These are phyloP conservation scores for Ustilago tritici DNA, from an alignment of 1,284 basidiomycete genomes.

Conservation along the genomic window DNA sequence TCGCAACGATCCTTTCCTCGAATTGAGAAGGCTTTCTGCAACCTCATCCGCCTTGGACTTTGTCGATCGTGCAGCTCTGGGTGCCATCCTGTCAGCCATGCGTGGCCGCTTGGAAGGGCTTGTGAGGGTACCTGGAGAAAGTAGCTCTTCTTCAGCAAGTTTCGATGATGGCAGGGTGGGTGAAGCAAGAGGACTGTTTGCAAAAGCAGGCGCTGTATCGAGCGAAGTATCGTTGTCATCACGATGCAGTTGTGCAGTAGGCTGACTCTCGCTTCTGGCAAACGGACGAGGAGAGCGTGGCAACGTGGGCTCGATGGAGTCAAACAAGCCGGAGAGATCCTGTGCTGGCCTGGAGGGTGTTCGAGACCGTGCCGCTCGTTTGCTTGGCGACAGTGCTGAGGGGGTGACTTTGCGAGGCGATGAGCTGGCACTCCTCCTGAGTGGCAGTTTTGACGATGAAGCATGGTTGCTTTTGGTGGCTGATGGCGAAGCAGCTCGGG, in stretches of 20 bases:
- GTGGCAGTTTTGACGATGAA: slow-evolving; percentile 8
- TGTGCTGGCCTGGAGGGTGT: slow-evolving; percentile 44
- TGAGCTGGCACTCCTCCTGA: slow-evolving; percentile 38
- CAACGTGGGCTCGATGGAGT: slow-evolving; percentile 35
- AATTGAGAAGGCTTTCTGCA: slow-evolving; percentile 15
- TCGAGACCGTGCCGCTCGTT: slow-evolving; percentile 28
- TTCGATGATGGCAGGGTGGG: slow-evolving; percentile 11
- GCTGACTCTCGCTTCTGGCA: slow-evolving; percentile 42
- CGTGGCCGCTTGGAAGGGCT: slow-evolving; percentile 41
- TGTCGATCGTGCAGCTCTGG: slow-evolving; percentile 21
- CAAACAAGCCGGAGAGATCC: slow-evolving; percentile 43
- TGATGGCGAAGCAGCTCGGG: slow-evolving; percentile 33
- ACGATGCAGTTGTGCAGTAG: slow-evolving; percentile 17
- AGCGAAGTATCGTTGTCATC: slow-evolving; percentile 5
- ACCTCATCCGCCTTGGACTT: slow-evolving; percentile 26
- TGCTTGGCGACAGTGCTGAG: slow-evolving; percentile 24
- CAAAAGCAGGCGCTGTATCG: background rate
- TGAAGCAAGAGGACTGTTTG: slow-evolving; percentile 25
- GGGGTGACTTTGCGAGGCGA: slow-evolving; percentile 29
- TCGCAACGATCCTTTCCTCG: slow-evolving; percentile 28
- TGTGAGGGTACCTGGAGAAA: slow-evolving; percentile 17
- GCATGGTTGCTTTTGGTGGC: slow-evolving; percentile 10
- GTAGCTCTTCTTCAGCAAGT: slow-evolving; percentile 9
- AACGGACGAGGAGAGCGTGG: slow-evolving; percentile 31
- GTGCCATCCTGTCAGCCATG: slow-evolving; percentile 48